Evolutionary conservation across 2,329 filamentous ascomycete species (phyloP).

Genomic region (Coniochaeta sp.): DNA sequence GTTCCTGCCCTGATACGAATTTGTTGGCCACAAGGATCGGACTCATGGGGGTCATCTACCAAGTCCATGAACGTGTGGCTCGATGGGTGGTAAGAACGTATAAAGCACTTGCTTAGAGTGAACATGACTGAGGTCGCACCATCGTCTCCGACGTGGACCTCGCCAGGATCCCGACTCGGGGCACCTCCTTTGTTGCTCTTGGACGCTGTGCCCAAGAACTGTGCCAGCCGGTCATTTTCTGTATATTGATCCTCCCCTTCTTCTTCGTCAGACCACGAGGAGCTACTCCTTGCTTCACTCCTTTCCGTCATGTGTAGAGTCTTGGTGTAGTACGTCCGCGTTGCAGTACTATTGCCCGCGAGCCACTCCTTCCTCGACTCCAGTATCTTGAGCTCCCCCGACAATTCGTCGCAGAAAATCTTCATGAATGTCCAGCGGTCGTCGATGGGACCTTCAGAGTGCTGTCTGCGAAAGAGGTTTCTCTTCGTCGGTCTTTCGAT

Average conservation of each 20-base stretch:
- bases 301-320: conserved; percentile 34
- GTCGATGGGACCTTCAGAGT: conserved; percentile 64
- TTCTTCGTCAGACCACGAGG: not conserved
- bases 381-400: conserved; percentile 51
- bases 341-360: conserved; percentile 42
- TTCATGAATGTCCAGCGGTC: conserved; percentile 66
- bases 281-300: not conserved
- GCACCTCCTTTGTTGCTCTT: not conserved
- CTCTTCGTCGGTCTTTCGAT: conserved; percentile 35
- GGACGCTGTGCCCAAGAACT: not conserved
- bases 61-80: conserved; percentile 53
- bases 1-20: conserved; percentile 39
- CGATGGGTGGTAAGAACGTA: conserved; percentile 46
- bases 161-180: conserved; percentile 27
- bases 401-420: conserved; percentile 52
- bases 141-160: conserved; percentile 43
- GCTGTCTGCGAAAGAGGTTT: conserved; percentile 57
- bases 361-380: conserved; percentile 66
- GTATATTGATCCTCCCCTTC: not conserved
- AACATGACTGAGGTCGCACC: conserved; percentile 32
- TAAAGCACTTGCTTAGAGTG: conserved; percentile 44
- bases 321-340: conserved; percentile 60
- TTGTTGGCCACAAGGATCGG: conserved; percentile 30
- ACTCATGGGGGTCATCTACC: conserved; percentile 38
- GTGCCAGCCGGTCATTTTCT: conserved; percentile 3